Conservation (phyloP, 2,329 filamentous ascomycete species). For the Stachybotrys elegans region DNA sequence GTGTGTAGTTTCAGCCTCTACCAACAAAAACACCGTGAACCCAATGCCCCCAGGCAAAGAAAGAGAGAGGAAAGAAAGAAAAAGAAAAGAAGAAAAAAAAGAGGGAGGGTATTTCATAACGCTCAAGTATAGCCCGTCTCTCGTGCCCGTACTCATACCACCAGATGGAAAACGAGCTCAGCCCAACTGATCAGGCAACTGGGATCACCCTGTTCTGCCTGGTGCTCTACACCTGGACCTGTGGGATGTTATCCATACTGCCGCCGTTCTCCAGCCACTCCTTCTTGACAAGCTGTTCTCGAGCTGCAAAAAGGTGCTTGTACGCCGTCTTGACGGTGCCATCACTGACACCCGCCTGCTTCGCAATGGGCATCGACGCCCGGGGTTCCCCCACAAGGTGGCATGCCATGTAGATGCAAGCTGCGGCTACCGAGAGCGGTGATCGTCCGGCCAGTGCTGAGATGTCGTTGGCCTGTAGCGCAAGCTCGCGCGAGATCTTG, state of each 20-base stretch:
- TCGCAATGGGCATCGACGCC: slow-evolving; percentile 79
- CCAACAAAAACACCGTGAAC: too few species aligned
- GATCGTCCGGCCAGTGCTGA: slow-evolving; percentile 87
- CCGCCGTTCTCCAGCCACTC: slow-evolving; percentile 72
- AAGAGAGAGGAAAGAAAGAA: neutral
- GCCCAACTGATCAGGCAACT: too few species aligned
- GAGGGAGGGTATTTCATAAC: too few species aligned
- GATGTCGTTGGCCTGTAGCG: slow-evolving; percentile 69
- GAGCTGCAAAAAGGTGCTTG: slow-evolving; percentile 74
- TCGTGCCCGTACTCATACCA: too few species aligned
- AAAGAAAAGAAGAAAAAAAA: slow-evolving; percentile 1
- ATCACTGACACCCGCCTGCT: slow-evolving; percentile 84
- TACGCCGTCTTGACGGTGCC: slow-evolving; percentile 96
- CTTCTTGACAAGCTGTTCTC: slow-evolving; percentile 67
- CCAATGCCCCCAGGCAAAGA: neutral
- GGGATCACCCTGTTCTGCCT: too few species aligned
- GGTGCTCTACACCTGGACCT: slow-evolving; percentile 24
- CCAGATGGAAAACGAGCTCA: too few species aligned
- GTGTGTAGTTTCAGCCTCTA: too few species aligned
- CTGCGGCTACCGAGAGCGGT: slow-evolving; percentile 87
- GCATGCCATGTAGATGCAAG: slow-evolving; percentile 94
- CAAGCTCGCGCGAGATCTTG: slow-evolving; percentile 74
- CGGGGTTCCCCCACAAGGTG: slow-evolving; percentile 77
- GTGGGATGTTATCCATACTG: slow-evolving; percentile 65
- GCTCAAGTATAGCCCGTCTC: too few species aligned